These are phyloP conservation scores for Rosa lucieae DNA, from an alignment of 306 rosid genomes.

Conservation along the genomic window DNA sequence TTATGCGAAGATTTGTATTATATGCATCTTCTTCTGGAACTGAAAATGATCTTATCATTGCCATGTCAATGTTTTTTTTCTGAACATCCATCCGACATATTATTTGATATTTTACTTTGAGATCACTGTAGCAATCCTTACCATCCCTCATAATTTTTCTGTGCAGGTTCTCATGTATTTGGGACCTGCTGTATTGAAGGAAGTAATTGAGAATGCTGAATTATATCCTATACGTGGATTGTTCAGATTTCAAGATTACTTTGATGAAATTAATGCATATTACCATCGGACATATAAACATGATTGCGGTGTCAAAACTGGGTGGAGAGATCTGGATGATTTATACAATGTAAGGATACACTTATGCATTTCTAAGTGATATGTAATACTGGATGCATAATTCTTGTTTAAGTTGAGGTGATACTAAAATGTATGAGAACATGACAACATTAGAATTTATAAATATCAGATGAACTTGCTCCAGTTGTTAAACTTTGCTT, in stretches of 20 bases:
- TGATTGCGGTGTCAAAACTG: slow-evolving; percentile 77
- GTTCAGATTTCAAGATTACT: slow-evolving; percentile 75
- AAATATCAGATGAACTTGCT: background rate
- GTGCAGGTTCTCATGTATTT: slow-evolving; percentile 89
- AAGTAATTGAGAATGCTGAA: slow-evolving; percentile 76
- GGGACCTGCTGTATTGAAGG: slow-evolving; percentile 72
- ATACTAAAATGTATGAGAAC: background rate
- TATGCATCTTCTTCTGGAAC: background rate
- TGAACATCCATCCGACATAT: slow-evolving; percentile 16
- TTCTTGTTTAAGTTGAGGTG: slow-evolving; percentile 2
- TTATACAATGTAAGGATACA: slow-evolving; percentile 73
- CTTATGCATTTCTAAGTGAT: slow-evolving; percentile 1
- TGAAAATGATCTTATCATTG: background rate
- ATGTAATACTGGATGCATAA: background rate
- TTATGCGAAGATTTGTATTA: background rate
- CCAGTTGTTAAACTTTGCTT: background rate
- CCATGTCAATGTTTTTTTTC: slow-evolving; percentile 12
- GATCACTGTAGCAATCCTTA: slow-evolving; percentile 29
- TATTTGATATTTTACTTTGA: slow-evolving; percentile 23
- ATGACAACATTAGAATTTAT: background rate
- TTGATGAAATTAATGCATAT: slow-evolving; percentile 86
- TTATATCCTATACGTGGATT: slow-evolving; percentile 93
- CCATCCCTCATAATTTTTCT: slow-evolving; percentile 11
- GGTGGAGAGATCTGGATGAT: slow-evolving; percentile 74
- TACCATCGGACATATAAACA: slow-evolving; percentile 66